Evolutionary conservation across 306 rosid species (phyloP), one percentile per base, ranked within the genome.

Genomic region (Notholithocarpus densiflorus): DNA sequence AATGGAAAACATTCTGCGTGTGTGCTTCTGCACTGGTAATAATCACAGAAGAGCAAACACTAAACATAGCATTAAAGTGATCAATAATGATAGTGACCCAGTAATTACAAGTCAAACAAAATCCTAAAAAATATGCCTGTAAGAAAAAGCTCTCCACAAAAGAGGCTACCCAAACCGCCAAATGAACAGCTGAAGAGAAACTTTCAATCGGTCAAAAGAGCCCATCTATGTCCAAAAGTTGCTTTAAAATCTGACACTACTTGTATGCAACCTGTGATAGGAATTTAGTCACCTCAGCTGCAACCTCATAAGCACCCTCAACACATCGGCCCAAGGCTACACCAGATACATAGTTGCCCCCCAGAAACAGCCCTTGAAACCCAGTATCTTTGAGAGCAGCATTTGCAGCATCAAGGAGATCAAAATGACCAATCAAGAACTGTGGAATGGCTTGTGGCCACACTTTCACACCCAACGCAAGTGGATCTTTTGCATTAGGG

Each of bases 381-480:
- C 93, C 97, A 70, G 83, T 72, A 77, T 81, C 85, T 69, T 76
- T 85, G 8, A 95, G 88, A 75, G 90, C 88, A 59, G 88, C 73
- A 84, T 89, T 90, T 53, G 99, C 98, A 40, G 81, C 82, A 59
- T 93, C 97, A 32, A 95, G 88, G 51, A 88, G 81, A 84, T 95
- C 99, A 68, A 91, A 82, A 87, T 95, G 99, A 31, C 99, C 99
- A 72, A 93, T 26, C 89, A 91, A 87, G 89, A 95, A 93, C 79
- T 95, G 98, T 15, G 99, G 99, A 82, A 95, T 95, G 81, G 98
- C 97, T 84, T 91, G 96, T 27, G 97, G 92, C 99, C 99, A 93
- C 70, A 87, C 68, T 84, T 87, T 90, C 86, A 93, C 99, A 66
- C 92, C 97, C 88, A 95, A 65, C 45, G 31, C 69, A 61, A 82